A percentile compares a stretch with the other conserved stretches of the same genome.
phyloP scores from a whole-genome alignment of 2,329 filamentous ascomycete species.

The Fusarium miscanthi region DNA sequence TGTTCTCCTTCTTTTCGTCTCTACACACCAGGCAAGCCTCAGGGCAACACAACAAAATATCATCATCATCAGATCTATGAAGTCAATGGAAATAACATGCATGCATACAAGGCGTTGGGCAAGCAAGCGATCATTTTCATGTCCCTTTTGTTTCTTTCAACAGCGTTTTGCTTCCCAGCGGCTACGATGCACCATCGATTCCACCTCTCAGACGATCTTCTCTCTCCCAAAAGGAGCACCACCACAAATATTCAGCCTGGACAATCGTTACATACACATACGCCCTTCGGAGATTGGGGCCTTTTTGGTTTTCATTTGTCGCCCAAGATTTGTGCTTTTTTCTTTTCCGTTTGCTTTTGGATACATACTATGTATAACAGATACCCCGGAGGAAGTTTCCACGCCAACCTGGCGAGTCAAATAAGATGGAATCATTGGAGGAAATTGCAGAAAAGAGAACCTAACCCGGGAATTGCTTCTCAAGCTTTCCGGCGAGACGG shows the following conservation, averaged over 20 bases:
- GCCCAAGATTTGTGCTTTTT: slow-evolving; percentile 24
- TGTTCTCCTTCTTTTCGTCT: slow-evolving; percentile 13
- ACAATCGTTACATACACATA: slow-evolving; percentile 16
- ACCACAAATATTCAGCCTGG: slow-evolving; percentile 21
- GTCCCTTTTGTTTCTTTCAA: slow-evolving; percentile 22
- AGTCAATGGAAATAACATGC: slow-evolving; percentile 31
- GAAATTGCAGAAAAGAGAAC: slow-evolving; percentile 12
- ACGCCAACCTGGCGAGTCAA: slow-evolving; percentile 30
- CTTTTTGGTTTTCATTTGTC: slow-evolving; percentile 39
- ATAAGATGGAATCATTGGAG: slow-evolving; percentile 32
- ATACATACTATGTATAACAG: slow-evolving; percentile 45
- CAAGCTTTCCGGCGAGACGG: neutral
- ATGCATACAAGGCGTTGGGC: slow-evolving; percentile 42
- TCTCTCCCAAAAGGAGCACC: neutral
- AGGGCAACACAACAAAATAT: slow-evolving; percentile 26
- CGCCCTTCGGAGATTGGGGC: slow-evolving; percentile 7
- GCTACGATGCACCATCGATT: slow-evolving; percentile 25
- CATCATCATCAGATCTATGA: slow-evolving; percentile 31
- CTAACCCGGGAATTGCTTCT: neutral
- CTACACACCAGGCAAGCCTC: slow-evolving; percentile 34
- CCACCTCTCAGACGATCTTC: slow-evolving; percentile 27
- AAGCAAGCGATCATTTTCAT: slow-evolving; percentile 41
- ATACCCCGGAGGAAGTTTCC: slow-evolving; percentile 44
- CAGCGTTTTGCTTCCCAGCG: slow-evolving; percentile 28
- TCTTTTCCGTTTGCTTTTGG: slow-evolving; percentile 32